phyloP scores from a whole-genome alignment of 352 stramenopile species.

The Pythium brachiatum region DNA sequence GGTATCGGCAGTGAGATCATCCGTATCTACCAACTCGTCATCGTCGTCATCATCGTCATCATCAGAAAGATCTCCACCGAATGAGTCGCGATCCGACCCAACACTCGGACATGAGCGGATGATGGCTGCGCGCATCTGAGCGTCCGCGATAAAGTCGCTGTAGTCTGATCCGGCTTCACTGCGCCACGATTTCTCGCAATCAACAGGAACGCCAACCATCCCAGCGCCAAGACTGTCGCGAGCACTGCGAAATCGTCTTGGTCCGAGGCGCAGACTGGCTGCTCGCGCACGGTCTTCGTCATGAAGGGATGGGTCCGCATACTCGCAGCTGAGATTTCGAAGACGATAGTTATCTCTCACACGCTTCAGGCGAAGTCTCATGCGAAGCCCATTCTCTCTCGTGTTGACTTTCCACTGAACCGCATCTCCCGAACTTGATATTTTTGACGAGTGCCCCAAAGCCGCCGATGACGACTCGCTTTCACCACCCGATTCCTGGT shows the following conservation, averaged over 20 bases:
- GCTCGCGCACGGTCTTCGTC: slow-evolving; percentile 29
- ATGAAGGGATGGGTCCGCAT: slow-evolving; percentile 36
- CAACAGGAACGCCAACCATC: slow-evolving; percentile 24
- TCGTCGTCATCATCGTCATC: slow-evolving; percentile 41
- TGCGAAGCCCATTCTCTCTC: slow-evolving; percentile 69
- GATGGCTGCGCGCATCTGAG: slow-evolving; percentile 77
- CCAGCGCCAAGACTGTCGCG: slow-evolving; percentile 27
- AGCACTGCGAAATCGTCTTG: slow-evolving; percentile 23
- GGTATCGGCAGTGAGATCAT: neutral
- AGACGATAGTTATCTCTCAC: slow-evolving; percentile 66
- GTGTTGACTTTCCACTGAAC: slow-evolving; percentile 61
- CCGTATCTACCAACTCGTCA: slow-evolving; percentile 25
- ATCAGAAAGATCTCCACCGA: slow-evolving; percentile 37
- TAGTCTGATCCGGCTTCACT: slow-evolving; percentile 77
- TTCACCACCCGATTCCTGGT: neutral
- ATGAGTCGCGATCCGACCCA: slow-evolving; percentile 41
- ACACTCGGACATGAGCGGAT: slow-evolving; percentile 66
- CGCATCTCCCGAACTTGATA: neutral
- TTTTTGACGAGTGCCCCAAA: neutral
- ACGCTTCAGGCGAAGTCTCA: slow-evolving; percentile 67
- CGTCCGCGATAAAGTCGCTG: slow-evolving; percentile 71
- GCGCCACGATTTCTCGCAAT: slow-evolving; percentile 59
- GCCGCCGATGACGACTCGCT: neutral
- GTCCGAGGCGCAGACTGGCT: slow-evolving; percentile 18
- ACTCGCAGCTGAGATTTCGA: slow-evolving; percentile 66